Evolutionary conservation across 2,329 filamentous ascomycete genomes (phyloP).

Genomic region (Penicillium corylophilum): DNA sequence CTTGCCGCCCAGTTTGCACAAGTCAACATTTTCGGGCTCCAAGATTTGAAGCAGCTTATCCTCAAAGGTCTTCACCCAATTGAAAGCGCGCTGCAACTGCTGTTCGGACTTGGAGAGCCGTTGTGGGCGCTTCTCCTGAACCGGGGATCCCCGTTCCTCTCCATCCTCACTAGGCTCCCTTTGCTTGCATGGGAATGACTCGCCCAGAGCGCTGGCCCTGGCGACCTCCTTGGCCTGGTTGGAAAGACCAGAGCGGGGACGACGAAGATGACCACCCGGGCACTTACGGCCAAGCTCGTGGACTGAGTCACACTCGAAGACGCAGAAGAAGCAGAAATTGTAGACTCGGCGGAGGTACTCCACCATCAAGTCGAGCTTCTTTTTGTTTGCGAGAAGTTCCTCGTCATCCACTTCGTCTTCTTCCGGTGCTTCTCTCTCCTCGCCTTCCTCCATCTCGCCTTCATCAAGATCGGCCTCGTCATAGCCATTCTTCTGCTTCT

Average conservation of each 20-base stretch:
- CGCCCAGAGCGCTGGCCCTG: conserved; percentile 75
- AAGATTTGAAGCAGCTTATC: conserved; percentile 93
- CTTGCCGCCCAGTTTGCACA: conserved; percentile 88
- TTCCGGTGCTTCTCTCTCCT: conserved; percentile 69
- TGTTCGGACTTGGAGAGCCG: conserved; percentile 78
- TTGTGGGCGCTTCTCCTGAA: conserved; percentile 71
- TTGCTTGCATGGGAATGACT: conserved; percentile 82
- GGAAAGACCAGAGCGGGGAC: conserved; percentile 81
- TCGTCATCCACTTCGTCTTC: conserved; percentile 81
- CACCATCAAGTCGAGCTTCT: conserved; percentile 91
- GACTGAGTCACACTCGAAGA: conserved; percentile 96
- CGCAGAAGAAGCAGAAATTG: conserved; percentile 99
- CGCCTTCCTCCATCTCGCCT: conserved; percentile 74
- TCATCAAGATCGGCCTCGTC: conserved; percentile 43
- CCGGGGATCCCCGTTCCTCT: conserved; percentile 63
- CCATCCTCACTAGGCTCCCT: conserved; percentile 63
- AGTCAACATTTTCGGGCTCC: conserved; percentile 81
- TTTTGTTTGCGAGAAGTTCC: conserved; percentile 87
- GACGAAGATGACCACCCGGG: conserved; percentile 91
- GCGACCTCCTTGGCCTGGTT: conserved; percentile 81
- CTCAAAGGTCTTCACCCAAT: conserved; percentile 98
- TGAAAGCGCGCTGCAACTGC: conserved; percentile 90
- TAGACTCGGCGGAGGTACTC: conserved; percentile 96
- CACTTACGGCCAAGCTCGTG: conserved; percentile 96
- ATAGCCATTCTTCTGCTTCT: conserved; percentile 59